Conservation (phyloP, 2,329 filamentous ascomycete species). For the Sporothrix humicola region DNA sequence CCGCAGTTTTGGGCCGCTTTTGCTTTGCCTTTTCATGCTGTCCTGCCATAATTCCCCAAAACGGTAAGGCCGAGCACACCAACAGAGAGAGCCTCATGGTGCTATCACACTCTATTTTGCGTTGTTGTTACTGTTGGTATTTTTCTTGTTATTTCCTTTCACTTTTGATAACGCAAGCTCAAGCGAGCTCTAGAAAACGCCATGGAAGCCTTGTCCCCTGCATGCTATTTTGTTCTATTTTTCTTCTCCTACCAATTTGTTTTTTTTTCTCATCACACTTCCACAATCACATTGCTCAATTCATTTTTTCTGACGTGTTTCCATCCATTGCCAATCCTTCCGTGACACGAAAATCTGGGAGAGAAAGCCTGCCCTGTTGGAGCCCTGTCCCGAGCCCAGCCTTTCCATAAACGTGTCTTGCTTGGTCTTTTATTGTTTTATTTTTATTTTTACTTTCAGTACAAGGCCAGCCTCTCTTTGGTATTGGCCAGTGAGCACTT, state of each 20-base stretch:
- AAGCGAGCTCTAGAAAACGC: constrained; percentile 29
- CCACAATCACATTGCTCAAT: constrained; percentile 17
- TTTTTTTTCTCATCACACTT: constrained; percentile 3
- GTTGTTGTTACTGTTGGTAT: neutral
- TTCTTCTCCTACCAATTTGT: too few species aligned
- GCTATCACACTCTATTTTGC: neutral
- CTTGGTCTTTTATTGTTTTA: neutral
- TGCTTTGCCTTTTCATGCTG: neutral
- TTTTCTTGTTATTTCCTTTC: neutral
- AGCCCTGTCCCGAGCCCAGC: neutral
- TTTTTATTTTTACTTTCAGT: neutral
- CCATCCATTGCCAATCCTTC: constrained; percentile 22
- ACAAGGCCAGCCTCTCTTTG: neutral
- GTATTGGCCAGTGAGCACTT: constrained; percentile 3
- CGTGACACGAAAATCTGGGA: constrained; percentile 15
- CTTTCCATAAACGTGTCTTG: neutral
- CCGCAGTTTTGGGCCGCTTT: constrained; percentile 11
- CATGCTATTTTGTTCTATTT: constrained; percentile 8
- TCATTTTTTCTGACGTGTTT: constrained; percentile 25
- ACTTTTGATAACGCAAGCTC: constrained; percentile 7
- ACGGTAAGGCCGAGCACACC: neutral
- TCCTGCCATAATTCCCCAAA: neutral
- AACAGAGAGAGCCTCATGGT: constrained; percentile 1
- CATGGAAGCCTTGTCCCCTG: constrained; percentile 21
- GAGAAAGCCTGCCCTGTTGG: neutral